Conservation (phyloP, 2,329 filamentous ascomycete genomes). For the Colletotrichum tabaci region DNA sequence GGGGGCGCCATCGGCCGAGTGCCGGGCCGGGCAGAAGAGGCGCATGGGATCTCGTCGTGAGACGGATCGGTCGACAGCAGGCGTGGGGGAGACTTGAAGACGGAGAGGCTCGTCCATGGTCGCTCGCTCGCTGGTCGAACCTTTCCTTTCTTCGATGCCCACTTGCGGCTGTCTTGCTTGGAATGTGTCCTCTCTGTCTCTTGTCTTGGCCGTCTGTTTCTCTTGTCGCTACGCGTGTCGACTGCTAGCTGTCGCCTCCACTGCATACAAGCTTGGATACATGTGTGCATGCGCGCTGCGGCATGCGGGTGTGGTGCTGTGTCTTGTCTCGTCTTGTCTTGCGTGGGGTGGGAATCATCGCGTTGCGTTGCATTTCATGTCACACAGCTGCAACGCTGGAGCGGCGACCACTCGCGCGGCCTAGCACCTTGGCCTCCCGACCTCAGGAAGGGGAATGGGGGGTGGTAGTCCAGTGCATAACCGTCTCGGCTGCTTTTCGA, state of each 20-base stretch:
- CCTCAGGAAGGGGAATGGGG: not conserved
- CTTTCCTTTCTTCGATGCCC: not conserved
- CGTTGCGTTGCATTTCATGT: conserved; percentile 29
- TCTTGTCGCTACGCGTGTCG: conserved; percentile 9
- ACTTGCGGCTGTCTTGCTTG: conserved; percentile 10
- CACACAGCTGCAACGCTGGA: conserved; percentile 34
- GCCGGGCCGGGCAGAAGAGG: conserved; percentile 21
- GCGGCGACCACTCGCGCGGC: conserved; percentile 35
- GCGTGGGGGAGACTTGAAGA: not conserved
- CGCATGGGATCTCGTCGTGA: not conserved
- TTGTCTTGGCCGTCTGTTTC: conserved; percentile 18
- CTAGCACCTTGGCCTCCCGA: conserved; percentile 16
- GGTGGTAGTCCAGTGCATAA: conserved; percentile 12
- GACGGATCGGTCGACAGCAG: not conserved
- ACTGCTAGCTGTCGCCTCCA: not conserved
- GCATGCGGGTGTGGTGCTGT: conserved; percentile 16
- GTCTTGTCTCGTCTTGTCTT: not conserved
- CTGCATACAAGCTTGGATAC: not conserved
- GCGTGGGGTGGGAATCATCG: conserved; percentile 31
- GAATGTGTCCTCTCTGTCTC: not conserved
- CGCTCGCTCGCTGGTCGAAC: not conserved
- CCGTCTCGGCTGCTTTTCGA: conserved; percentile 10
- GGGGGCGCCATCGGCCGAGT: conserved; percentile 31
- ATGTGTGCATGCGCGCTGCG: not conserved
- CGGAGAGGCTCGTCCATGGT: not conserved